Evolutionary conservation across 352 stramenopile genomes (phyloP), one percentile per base, ranked within the genome.

Genomic region (Phytophthora uliginosa): DNA sequence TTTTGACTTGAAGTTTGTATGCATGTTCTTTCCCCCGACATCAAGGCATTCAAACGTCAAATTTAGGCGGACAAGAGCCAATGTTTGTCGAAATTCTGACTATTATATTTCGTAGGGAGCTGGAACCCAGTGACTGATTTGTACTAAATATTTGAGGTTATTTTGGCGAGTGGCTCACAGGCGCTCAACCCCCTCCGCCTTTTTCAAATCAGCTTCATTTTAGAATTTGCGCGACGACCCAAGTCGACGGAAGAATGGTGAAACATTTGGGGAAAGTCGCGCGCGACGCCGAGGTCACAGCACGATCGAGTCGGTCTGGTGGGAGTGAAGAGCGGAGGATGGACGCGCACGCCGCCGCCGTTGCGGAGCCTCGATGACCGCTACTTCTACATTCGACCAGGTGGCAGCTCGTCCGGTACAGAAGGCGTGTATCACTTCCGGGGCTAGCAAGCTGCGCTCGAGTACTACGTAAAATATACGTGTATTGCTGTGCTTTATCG

Each of bases 341-440:
- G 62, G 51, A 56, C 22, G 3, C 22, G 62, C 18, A 61, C 38
- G 26, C 52, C 62, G 4, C 52, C 52, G 0, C 38, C 62, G 1
- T 13, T 51, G 22, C 8, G 62, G 17, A 47, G 51, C 26, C 26
- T 62, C 3, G 62, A 69, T n/a, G 62, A 57, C 15, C 38, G 17
- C 17, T 57, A 69, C 51, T 48, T 40, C 18, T 62, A 69, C 52
- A 61, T 62, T 2, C 34, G 36, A 24, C 62, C 62, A 9, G 8
- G n/a, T 3, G 36, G 2, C 4, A 45, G 42, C 38, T 9, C 17
- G 5, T n/a, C 4, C 7, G 61, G 61, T 0, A 20, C 26, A 2
- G 59, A 65, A 18, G 59, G 59, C 26, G 45, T 65, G 4, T 17
- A 65, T 12, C 50, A 26, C 47, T 36, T 65, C 33, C 45, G 26